Conservation (phyloP, 805 yeast species). For the Wickerhamomyces silvicola region DNA sequence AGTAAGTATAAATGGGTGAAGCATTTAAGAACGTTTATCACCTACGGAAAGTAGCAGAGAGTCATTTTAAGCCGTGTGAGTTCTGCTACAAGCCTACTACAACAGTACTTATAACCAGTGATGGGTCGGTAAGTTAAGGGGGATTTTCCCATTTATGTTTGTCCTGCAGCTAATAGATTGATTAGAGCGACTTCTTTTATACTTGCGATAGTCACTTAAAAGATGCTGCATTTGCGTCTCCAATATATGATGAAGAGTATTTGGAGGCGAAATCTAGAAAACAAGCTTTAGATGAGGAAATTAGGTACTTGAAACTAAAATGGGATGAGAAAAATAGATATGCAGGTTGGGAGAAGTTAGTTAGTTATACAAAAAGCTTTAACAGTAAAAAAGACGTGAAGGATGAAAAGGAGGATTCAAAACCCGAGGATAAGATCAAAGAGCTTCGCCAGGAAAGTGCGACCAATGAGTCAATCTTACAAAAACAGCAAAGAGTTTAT, state of each 20-base stretch:
- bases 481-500: conserved; percentile 29
- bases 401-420: conserved; percentile 13
- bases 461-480: conserved; percentile 16
- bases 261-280: conserved; percentile 13
- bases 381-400: conserved; percentile 11
- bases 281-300: conserved; percentile 16
- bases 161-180: not conserved
- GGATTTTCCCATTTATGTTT: conserved; percentile 2
- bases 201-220: conserved; percentile 21
- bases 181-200: conserved; percentile 17
- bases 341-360: conserved; percentile 19
- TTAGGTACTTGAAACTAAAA: conserved; percentile 11
- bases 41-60: conserved; percentile 17
- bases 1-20: not conserved
- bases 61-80: conserved; percentile 17
- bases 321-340: conserved; percentile 24
- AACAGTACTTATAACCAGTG: conserved; percentile 19
- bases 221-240: conserved; percentile 19
- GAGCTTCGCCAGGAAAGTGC: conserved; percentile 6
- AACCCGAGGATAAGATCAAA: conserved; percentile 10
- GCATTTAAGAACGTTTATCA: conserved; percentile 18
- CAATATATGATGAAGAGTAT: conserved; percentile 18
- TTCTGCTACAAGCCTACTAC: conserved; percentile 23
- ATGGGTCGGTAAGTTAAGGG: conserved; percentile 8
- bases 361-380: conserved; percentile 13